phyloP scores from a whole-genome alignment of 176 grass and related monocot genomes.

The Tillandsia leiboldiana region DNA sequence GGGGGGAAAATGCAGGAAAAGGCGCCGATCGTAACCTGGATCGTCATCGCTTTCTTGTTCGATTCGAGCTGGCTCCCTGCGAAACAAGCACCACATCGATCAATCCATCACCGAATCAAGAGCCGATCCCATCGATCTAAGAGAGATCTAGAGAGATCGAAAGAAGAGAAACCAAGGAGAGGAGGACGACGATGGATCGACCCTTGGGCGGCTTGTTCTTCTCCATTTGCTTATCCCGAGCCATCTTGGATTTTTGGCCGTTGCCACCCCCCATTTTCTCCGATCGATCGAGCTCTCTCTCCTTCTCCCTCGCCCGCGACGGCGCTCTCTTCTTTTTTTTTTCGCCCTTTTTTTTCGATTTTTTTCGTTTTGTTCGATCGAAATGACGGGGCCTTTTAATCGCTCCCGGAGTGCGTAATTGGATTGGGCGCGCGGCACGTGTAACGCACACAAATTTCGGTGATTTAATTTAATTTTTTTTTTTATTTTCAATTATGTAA shows the following conservation, averaged over 20 bases:
- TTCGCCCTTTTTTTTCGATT: no score
- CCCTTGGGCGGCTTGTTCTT: constrained; percentile 45
- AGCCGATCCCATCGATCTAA: neutral
- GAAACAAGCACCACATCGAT: constrained; percentile 11
- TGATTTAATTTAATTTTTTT: no score
- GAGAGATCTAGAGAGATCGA: neutral
- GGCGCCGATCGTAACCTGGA: constrained; percentile 30
- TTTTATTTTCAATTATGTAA: no score
- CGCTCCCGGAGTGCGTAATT: no score
- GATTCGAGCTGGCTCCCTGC: constrained; percentile 49
- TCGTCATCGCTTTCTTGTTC: constrained; percentile 67
- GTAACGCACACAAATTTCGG: no score
- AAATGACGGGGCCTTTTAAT: no score
- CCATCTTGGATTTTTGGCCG: constrained; percentile 46
- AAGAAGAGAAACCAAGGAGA: neutral
- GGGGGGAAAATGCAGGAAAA: neutral
- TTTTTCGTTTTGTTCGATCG: no score
- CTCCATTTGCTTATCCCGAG: constrained; percentile 39
- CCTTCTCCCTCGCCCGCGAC: neutral
- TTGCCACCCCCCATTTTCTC: constrained; percentile 41
- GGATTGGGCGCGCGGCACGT: no score
- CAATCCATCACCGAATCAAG: neutral
- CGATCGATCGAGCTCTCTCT: constrained; percentile 13
- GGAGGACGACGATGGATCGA: neutral
- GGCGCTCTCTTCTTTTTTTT: no score